Percentiles rank a stretch among this genome's conserved stretches.
Conservation (phyloP, 2,329 filamentous ascomycete genomes). For the Pyricularia sp. region DNA sequence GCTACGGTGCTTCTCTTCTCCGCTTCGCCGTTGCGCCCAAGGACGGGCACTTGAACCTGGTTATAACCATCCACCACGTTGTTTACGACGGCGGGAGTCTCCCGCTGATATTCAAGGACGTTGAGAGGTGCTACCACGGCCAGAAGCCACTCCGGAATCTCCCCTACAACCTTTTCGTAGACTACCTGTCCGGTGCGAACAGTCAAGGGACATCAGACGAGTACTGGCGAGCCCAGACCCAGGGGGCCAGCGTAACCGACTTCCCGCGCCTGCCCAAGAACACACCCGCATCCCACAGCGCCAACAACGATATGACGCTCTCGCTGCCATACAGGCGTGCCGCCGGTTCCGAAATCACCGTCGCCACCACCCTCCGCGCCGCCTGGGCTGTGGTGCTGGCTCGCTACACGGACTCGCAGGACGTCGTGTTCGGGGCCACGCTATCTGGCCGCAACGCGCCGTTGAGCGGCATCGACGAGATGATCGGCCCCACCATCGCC, state of each 20-base stretch:
- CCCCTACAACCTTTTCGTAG: constrained; percentile 3
- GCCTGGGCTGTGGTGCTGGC: constrained; percentile 28
- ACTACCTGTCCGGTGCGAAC: neutral
- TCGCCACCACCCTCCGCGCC: constrained; percentile 25
- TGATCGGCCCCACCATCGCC: constrained; percentile 19
- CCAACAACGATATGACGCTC: neutral
- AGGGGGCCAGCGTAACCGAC: constrained; percentile 3
- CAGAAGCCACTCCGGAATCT: neutral
- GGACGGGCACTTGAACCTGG: constrained; percentile 14
- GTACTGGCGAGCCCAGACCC: neutral
- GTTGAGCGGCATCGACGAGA: constrained; percentile 6
- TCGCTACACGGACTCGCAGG: constrained; percentile 21
- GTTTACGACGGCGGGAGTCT: constrained; percentile 21
- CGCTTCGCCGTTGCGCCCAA: constrained; percentile 16
- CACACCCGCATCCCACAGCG: neutral
- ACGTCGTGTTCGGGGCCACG: constrained; percentile 27
- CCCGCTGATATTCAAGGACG: constrained; percentile 16
- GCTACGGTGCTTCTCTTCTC: constrained; percentile 19
- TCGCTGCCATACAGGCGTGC: neutral
- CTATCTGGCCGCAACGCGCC: constrained; percentile 20
- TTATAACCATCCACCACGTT: constrained; percentile 19
- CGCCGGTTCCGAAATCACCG: constrained; percentile 10
- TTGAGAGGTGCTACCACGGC: neutral
- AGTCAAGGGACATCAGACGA: neutral
- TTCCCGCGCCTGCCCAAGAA: constrained; percentile 4